Conservation (phyloP, 768 basidiomycete species). For the Hericium coralloides region DNA sequence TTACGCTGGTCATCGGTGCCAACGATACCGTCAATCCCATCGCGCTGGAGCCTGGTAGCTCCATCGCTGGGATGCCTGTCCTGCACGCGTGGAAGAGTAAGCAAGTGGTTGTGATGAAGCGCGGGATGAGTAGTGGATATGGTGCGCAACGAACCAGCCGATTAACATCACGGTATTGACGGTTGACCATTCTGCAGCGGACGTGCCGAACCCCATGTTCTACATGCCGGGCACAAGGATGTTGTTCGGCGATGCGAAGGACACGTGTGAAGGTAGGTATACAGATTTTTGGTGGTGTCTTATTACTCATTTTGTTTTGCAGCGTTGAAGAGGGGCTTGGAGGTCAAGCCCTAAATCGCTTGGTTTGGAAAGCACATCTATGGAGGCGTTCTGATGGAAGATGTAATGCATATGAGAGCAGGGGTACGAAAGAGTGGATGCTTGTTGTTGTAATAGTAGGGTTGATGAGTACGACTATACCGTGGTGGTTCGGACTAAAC, state of each 20-base stretch:
- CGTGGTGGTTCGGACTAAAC: no score
- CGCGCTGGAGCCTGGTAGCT: slow-evolving; percentile 75
- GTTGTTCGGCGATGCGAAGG: slow-evolving; percentile 89
- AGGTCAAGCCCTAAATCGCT: slow-evolving; percentile 8
- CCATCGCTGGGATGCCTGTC: slow-evolving; percentile 90
- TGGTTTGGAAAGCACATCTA: not conserved
- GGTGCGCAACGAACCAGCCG: slow-evolving; percentile 32
- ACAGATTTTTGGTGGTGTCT: no score
- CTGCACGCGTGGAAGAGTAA: slow-evolving; percentile 92
- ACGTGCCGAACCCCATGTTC: slow-evolving; percentile 92
- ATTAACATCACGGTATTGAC: not conserved
- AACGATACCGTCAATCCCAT: slow-evolving; percentile 93
- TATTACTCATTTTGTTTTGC: not conserved
- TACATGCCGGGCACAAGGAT: slow-evolving; percentile 87
- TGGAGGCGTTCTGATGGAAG: not conserved
- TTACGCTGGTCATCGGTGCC: slow-evolving; percentile 87
- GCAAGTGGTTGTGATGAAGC: slow-evolving; percentile 88
- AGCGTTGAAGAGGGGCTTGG: slow-evolving; percentile 28
- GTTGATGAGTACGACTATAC: no score
- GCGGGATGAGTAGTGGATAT: slow-evolving; percentile 83
- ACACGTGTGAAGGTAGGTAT: slow-evolving; percentile 69
- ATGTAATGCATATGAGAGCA: not conserved
- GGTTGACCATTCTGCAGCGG: slow-evolving; percentile 38
- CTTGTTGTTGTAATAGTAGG: no score
- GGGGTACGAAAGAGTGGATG: no score